phyloP scores from a whole-genome alignment of 169 alveolate genomes.

The Miamiensis avidus region DNA sequence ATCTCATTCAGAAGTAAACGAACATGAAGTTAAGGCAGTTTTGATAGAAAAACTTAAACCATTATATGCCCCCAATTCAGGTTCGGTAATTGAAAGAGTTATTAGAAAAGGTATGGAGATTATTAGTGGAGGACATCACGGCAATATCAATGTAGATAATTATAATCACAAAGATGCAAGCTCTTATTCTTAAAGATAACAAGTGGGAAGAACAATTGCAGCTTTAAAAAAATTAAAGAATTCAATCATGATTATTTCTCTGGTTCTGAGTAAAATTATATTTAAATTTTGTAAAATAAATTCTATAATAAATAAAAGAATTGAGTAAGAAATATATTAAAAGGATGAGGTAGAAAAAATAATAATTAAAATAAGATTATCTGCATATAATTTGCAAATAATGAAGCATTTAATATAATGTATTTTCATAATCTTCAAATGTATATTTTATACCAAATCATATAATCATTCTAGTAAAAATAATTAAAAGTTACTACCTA shows the following conservation, averaged over 20 bases:
- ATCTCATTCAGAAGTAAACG: neutral
- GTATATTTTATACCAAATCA: too few relatives aligned
- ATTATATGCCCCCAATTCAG: neutral
- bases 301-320: too few relatives aligned
- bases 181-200: conserved; percentile 5
- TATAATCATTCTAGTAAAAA: too few relatives aligned
- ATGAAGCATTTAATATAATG: too few relatives aligned
- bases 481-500: too few relatives aligned
- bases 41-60: neutral
- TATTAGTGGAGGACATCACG: neutral
- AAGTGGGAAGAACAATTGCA: conserved; percentile 9
- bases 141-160: neutral
- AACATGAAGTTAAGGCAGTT: neutral
- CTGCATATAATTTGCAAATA: too few relatives aligned
- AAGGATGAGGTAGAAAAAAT: too few relatives aligned
- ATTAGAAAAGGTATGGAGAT: too few relatives aligned
- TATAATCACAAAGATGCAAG: neutral
- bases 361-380: too few relatives aligned
- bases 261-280: conserved; percentile 4
- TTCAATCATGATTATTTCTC: conserved; percentile 15
- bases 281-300: too few relatives aligned
- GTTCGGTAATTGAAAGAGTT: neutral
- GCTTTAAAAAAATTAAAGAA: conserved; percentile 19
- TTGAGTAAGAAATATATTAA: too few relatives aligned
- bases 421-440: too few relatives aligned